phyloP scores from a whole-genome alignment of 2,329 filamentous ascomycete genomes.

The Fusarium sp. region DNA sequence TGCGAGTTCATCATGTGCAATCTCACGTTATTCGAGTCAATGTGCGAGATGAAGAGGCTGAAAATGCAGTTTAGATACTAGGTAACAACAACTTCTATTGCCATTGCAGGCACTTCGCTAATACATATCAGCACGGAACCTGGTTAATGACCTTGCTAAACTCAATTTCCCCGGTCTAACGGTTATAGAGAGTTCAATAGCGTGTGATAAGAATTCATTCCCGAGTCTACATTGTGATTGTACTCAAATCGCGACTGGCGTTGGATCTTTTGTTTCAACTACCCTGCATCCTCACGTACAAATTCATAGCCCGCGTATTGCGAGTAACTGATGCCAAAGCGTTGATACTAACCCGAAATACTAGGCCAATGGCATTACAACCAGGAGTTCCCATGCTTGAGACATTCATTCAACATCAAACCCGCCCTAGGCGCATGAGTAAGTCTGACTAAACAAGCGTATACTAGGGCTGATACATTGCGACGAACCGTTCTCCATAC shows the following conservation, averaged over 20 bases:
- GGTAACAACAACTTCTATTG: neutral
- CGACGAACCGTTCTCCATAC: conserved; percentile 12
- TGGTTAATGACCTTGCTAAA: neutral
- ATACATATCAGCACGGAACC: neutral
- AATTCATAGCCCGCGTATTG: conserved; percentile 10
- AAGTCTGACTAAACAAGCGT: conserved; percentile 12
- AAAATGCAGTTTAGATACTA: neutral
- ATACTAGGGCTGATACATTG: conserved; percentile 16
- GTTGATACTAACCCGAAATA: neutral
- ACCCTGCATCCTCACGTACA: conserved; percentile 17
- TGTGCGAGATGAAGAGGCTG: neutral
- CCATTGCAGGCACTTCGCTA: neutral
- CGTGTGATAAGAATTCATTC: conserved; percentile 7
- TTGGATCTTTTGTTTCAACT: conserved; percentile 17
- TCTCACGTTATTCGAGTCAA: neutral
- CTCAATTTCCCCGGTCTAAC: neutral
- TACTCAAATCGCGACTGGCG: neutral
- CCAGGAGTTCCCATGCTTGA: conserved; percentile 17
- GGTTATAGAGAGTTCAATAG: neutral
- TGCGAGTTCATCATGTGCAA: conserved; percentile 4
- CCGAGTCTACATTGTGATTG: conserved; percentile 4
- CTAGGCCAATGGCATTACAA: neutral
- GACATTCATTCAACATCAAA: conserved; percentile 2
- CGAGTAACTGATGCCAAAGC: conserved; percentile 7
- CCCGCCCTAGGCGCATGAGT: conserved; percentile 18